Evolutionary conservation across 2,329 filamentous ascomycete genomes (phyloP).

Genomic region (Microdochium nivale): DNA sequence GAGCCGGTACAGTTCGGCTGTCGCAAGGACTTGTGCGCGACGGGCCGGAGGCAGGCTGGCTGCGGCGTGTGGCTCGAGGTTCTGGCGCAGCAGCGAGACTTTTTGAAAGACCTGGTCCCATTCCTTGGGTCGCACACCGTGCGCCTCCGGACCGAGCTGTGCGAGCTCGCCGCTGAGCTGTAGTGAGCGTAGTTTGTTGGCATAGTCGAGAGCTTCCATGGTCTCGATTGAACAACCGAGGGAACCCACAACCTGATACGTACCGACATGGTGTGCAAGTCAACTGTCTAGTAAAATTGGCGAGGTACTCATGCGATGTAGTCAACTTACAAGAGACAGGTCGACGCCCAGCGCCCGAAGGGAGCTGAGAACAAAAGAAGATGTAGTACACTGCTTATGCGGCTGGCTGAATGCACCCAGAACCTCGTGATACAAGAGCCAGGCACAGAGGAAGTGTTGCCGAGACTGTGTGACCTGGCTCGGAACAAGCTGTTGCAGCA

Average conservation of each 20-base stretch:
- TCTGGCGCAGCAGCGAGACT: background rate
- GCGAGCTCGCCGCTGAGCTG: conserved; percentile 14
- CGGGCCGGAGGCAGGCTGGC: conserved; percentile 3
- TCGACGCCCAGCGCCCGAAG: conserved; percentile 19
- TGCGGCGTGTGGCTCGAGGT: background rate
- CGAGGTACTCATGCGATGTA: too few relatives aligned
- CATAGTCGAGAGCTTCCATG: conserved; percentile 31
- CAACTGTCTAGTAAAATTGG: too few relatives aligned
- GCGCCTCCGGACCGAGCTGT: background rate
- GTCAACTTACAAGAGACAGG: conserved; percentile 17
- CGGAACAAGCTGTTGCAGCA: conserved; percentile 18
- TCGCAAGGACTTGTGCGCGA: conserved; percentile 19
- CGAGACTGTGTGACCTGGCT: conserved; percentile 17
- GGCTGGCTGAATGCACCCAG: conserved; percentile 34
- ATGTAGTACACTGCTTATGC: conserved; percentile 12
- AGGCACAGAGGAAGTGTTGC: conserved; percentile 31
- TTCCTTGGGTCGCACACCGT: conserved; percentile 4
- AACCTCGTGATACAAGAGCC: conserved; percentile 39
- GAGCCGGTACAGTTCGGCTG: conserved; percentile 42
- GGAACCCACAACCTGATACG: conserved; percentile 33
- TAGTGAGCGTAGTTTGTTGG: conserved; percentile 24
- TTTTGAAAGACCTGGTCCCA: background rate
- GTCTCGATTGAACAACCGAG: conserved; percentile 37
- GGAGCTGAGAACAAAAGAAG: conserved; percentile 17
- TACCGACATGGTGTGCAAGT: too few relatives aligned